Base-by-base conservation (phyloP, 306 rosid genomes). In the Corylus heterophylla region DNA sequence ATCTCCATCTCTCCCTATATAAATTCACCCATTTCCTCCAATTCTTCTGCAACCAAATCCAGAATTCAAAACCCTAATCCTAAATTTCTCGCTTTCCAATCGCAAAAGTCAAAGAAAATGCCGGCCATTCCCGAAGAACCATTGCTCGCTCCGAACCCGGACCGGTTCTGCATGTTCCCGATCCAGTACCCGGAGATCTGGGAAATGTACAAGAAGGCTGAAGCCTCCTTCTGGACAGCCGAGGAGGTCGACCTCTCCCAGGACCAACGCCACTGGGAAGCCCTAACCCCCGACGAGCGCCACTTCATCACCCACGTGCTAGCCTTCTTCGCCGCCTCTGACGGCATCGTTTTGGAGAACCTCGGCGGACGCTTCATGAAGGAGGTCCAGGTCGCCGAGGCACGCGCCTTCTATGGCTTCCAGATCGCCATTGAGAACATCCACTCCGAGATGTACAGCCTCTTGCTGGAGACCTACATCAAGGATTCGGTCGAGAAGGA, bases 161-260 rank as follows among this genome's bases (percentile, higher is more conserved):
- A 90, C 4, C 85, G 98, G 0, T 94, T 94, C 87, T 92, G 97
- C n/a, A 94, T 94, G 98, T 94, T 94, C 66, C 98, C 98, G 0
- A 94, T 94, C 25, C 89, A 94, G 3, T 94, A 87, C 85, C 98
- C 97, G 0, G 84, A 90, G 48, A 88, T 94, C 8, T 94, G 98
- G 98, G 96, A 94, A 5, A 94, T 94, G 98, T 94, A 94, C 84
- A 94, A 94, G 86, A 94, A 92, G 78, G 96, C 96, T 4, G 93
- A 90, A 71, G 98, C 98, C 1, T 94, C 98, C 0, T 94, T 90
- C 79, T 89, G 98, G 97, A 90, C 98, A 4, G 94, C 96, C 2
- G 96, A 94, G 81, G 98, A 94, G 74, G 98, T 94, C 3, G 97
- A 94, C 16, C 90, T 94, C 48, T 87, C 92, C 0, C 87, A 85